Evolutionary conservation across 345 rosid species (phyloP).

Genomic region (Corymbia maculata): DNA sequence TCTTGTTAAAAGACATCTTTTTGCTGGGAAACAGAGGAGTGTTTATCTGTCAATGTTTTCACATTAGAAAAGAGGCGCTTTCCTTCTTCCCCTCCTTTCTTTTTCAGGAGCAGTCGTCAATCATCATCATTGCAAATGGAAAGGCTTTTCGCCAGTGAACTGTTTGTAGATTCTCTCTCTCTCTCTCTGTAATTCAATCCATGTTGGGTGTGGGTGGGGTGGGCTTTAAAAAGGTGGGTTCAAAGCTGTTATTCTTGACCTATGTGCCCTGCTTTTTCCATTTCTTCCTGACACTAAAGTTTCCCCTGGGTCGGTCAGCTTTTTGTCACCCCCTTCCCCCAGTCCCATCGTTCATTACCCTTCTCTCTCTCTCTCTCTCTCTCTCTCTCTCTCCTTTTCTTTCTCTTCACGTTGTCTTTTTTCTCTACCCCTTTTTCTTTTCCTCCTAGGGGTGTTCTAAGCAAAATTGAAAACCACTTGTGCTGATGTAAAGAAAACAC

Average conservation of each 20-base stretch:
- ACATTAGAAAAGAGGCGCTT: background rate
- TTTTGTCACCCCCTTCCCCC: background rate
- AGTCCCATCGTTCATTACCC: background rate
- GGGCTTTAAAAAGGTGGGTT: background rate
- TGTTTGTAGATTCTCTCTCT: background rate
- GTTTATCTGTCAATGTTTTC: background rate
- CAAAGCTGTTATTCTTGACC: conserved; percentile 1
- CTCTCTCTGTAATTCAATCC: background rate
- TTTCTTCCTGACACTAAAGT: background rate
- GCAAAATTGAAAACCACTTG: background rate
- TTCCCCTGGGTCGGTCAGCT: background rate
- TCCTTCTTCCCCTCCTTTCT: background rate
- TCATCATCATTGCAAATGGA: background rate
- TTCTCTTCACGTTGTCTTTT: background rate
- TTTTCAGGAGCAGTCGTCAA: background rate
- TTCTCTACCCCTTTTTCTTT: background rate
- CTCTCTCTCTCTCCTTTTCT: background rate
- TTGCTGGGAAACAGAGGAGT: background rate
- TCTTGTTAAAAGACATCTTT: background rate
- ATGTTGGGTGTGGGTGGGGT: background rate
- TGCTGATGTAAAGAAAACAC: background rate
- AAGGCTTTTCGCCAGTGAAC: background rate
- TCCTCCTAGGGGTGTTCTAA: background rate
- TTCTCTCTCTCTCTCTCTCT: background rate
- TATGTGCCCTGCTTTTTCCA: background rate